phyloP scores from a whole-genome alignment of 371 early-diverging fungal genomes.

The Entomophthora muscae region DNA sequence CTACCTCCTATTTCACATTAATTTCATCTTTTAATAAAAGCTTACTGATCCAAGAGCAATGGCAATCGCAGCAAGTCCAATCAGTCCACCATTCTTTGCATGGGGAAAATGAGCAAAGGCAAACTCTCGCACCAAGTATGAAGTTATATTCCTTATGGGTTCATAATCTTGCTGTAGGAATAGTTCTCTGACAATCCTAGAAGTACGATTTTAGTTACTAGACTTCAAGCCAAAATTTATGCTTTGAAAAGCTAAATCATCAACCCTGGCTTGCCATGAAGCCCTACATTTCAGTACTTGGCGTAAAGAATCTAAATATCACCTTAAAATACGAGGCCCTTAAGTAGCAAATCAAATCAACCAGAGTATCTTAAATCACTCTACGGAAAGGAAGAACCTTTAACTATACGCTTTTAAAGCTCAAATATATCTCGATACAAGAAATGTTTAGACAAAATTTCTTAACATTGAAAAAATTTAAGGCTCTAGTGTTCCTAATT shows the following conservation, averaged over 20 bases:
- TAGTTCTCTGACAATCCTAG: conserved; percentile 50
- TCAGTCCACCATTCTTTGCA: conserved; percentile 79
- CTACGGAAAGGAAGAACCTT: background rate
- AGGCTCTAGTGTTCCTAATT: no score
- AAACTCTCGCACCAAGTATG: conserved; percentile 56
- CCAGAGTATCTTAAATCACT: background rate
- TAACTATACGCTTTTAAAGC: no score
- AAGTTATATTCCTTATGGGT: conserved; percentile 40
- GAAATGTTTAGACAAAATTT: no score
- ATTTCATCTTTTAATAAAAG: background rate
- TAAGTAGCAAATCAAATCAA: background rate
- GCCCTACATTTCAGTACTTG: no score
- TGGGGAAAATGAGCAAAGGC: conserved; percentile 59
- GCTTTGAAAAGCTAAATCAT: no score
- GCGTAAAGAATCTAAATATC: background rate
- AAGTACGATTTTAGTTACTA: background rate
- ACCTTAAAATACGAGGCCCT: background rate
- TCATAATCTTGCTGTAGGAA: conserved; percentile 23
- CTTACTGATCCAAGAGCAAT: conserved; percentile 63
- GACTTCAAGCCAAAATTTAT: background rate
- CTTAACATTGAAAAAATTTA: no score
- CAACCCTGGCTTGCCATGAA: no score
- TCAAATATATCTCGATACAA: no score
- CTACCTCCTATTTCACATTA: conserved; percentile 27
- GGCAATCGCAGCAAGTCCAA: conserved; percentile 71